Conservation (phyloP, 2,329 filamentous ascomycete species). For the Nemania sp. region DNA sequence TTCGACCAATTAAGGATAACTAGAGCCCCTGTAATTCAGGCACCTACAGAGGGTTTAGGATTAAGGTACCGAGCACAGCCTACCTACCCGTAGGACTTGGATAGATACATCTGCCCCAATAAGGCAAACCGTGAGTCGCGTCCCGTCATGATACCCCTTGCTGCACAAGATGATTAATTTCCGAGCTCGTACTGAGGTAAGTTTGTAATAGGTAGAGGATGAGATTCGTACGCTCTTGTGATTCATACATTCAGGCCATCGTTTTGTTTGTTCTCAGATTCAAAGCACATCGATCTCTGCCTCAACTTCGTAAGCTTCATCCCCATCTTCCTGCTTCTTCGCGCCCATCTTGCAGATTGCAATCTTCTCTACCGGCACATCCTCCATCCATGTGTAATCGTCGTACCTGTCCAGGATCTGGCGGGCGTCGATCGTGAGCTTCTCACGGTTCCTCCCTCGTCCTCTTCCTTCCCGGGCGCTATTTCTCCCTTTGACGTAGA, state of each 20-base stretch:
- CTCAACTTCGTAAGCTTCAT: constrained; percentile 66
- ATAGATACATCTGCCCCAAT: too few relatives aligned
- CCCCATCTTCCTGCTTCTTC: constrained; percentile 69
- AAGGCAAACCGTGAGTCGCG: too few relatives aligned
- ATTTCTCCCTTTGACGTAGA: constrained; percentile 70
- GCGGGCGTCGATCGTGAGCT: constrained; percentile 65
- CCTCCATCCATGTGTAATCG: constrained; percentile 77
- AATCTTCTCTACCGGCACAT: constrained; percentile 75
- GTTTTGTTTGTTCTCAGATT: constrained; percentile 4
- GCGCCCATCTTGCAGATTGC: constrained; percentile 91
- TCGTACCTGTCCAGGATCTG: constrained; percentile 70
- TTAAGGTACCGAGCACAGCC: background rate
- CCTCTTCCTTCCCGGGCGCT: constrained; percentile 42
- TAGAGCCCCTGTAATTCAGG: background rate
- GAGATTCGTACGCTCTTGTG: background rate
- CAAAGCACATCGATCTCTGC: constrained; percentile 57
- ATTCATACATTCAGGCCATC: background rate
- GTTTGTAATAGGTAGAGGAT: background rate
- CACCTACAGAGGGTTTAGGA: constrained; percentile 5
- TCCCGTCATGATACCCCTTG: too few relatives aligned
- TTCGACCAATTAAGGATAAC: constrained; percentile 9
- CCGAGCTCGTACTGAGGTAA: background rate
- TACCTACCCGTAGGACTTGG: background rate
- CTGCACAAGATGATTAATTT: background rate
- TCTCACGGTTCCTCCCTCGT: constrained; percentile 51